Conservation (phyloP, 176 grass and related monocot genomes). For the Avena insularis region DNA sequence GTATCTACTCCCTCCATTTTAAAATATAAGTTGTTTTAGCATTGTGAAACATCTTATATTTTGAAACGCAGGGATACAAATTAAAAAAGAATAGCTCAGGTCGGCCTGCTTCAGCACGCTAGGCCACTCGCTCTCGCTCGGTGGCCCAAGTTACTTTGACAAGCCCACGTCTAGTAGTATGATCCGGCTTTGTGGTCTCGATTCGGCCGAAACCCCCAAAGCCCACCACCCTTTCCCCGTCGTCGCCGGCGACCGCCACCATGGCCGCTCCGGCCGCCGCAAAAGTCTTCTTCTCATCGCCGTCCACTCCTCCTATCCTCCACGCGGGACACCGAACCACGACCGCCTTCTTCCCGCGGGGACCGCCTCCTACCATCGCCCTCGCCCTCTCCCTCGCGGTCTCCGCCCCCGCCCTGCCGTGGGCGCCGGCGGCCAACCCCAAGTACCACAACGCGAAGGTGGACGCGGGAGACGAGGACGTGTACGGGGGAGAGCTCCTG, state of each 20-base stretch:
- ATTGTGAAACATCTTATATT: no score
- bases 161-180: no score
- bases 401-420: conserved; percentile 3
- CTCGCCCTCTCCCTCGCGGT: not conserved
- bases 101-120: no score
- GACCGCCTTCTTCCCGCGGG: conserved; percentile 32
- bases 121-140: no score
- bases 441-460: conserved; percentile 73
- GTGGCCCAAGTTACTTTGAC: no score
- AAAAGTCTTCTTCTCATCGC: not conserved
- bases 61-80: no score
- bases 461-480: conserved; percentile 56
- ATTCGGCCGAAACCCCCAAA: no score
- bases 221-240: not conserved
- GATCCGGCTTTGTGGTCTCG: no score
- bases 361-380: not conserved
- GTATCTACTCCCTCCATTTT: no score
- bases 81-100: no score
- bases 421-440: conserved; percentile 45
- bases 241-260: conserved; percentile 21
- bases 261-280: not conserved
- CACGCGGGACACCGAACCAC: not conserved
- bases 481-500: conserved; percentile 53
- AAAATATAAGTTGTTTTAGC: no score
- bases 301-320: not conserved